Evolutionary conservation across 2,329 filamentous ascomycete genomes (phyloP), one percentile per base, ranked within the genome.

Genomic region (Cordyceps javanica): DNA sequence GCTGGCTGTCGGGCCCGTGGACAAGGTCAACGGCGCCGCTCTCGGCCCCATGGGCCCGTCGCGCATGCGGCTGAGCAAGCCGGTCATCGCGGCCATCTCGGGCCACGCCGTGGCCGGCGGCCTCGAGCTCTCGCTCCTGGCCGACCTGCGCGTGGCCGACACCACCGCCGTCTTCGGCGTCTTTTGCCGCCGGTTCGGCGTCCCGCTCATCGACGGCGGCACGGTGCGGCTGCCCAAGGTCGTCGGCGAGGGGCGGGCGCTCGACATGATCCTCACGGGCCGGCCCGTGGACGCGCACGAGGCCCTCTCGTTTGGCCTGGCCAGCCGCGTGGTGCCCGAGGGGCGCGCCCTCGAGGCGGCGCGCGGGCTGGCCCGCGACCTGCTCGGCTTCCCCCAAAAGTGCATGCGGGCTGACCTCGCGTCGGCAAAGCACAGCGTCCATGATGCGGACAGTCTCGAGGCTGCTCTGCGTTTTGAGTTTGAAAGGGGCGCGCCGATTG

Each of bases 261-360:
- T 83, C 56, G 81, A 83, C 64, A 78, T 83, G 75, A 80, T 83
- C 16, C 68, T 84, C 5, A 83, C 81, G 0, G 81, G 82, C 0
- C 68, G 79, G 1, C 63, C 73, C 0, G 77, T 83, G 0, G 62
- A 60, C 0, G 80, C 80, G 0, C 62, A 72, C 19, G 80, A 84
- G 61, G 80, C 80, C 0, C 61, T 80, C 28, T 51, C 64, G 1
- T 80, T 82, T 69, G 81, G 80, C 0, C 68, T 83, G 8, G 80
- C 75, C 9, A 82, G 77, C 63, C 70, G 80, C 0, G 73, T 83
- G 0, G 79, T 82, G 1, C 70, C 73, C 0, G 77, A 76, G 59
- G 81, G 79, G 0, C 72, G 74, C 59, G 75, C 76, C 3, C 58
- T 80, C n/a, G 71, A 75, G 7, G 78, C 79, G 61, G 79, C 81